These are phyloP conservation scores for Sporobolomyces pararoseus DNA, from an alignment of 768 basidiomycete species.

Conservation along the genomic window DNA sequence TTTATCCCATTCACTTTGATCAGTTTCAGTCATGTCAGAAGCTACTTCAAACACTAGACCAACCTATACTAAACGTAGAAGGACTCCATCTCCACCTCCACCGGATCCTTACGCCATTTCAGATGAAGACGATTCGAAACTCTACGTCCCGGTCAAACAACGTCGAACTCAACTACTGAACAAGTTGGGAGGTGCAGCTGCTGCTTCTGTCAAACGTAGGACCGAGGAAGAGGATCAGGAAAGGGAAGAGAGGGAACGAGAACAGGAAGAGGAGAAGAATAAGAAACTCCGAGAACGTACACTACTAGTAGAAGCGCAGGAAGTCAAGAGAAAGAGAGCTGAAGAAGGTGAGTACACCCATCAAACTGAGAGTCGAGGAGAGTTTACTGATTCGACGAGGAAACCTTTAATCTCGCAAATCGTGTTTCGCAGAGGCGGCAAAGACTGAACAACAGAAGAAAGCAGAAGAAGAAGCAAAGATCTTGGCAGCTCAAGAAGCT, in stretches of 20 bases:
- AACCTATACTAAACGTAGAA: conserved; percentile 13
- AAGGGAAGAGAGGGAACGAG: conserved; percentile 60
- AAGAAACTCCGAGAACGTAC: conserved; percentile 69
- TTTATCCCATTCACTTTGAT: not conserved
- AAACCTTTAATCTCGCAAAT: not conserved
- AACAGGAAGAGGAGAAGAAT: conserved; percentile 76
- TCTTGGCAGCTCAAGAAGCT: conserved; percentile 79
- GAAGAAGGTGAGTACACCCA: conserved; percentile 63
- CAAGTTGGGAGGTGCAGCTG: conserved; percentile 60
- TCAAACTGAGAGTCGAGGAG: no score
- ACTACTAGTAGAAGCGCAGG: conserved; percentile 85
- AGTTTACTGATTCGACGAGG: not conserved
- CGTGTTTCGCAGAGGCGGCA: conserved; percentile 61
- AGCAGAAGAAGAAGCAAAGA: conserved; percentile 83
- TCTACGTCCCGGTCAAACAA: conserved; percentile 82
- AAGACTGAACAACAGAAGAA: conserved; percentile 82
- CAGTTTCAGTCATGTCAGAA: not conserved
- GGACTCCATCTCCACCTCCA: conserved; percentile 27
- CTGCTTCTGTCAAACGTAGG: conserved; percentile 57
- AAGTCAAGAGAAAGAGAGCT: conserved; percentile 79
- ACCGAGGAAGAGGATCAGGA: conserved; percentile 56
- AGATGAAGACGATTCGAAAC: conserved; percentile 56
- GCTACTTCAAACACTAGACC: not conserved
- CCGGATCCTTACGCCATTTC: conserved; percentile 21
- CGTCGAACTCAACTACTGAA: conserved; percentile 75